Conservation (phyloP, 2,329 filamentous ascomycete species). For the Dryadomyces quercivorus region DNA sequence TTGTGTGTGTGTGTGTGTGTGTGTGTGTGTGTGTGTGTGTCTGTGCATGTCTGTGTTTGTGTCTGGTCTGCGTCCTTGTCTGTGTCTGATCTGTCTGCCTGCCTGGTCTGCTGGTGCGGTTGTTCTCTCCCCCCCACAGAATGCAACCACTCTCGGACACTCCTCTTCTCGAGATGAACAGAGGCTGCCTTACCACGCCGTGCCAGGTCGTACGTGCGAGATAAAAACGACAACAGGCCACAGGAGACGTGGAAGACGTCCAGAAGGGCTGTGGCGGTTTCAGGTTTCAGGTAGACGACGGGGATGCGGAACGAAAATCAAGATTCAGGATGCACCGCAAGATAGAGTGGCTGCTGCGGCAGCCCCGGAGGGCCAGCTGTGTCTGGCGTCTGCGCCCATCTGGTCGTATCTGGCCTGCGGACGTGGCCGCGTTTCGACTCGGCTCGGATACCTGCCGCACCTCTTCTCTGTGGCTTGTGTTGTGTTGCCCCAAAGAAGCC, state of each 20-base stretch:
- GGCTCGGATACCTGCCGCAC: conserved; percentile 3
- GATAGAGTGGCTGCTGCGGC: background rate
- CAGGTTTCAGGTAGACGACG: background rate
- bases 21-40: too few relatives aligned
- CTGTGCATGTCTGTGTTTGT: too few relatives aligned
- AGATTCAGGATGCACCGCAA: background rate
- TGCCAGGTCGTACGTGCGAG: background rate
- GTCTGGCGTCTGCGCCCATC: background rate
- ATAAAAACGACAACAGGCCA: background rate
- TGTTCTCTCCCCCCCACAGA: too few relatives aligned
- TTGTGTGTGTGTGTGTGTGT: too few relatives aligned
- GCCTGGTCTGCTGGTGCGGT: too few relatives aligned
- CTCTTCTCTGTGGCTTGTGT: background rate
- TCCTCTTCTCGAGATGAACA: too few relatives aligned
- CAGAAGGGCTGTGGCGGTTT: background rate
- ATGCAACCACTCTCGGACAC: too few relatives aligned
- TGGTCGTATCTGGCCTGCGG: background rate
- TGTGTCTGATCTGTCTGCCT: too few relatives aligned
- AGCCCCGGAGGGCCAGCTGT: background rate
- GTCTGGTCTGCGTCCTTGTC: too few relatives aligned
- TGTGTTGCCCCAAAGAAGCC: background rate
- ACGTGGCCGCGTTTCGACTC: background rate
- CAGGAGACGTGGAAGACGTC: background rate
- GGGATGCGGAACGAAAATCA: background rate
- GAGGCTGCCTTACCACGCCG: background rate